phyloP scores from a whole-genome alignment of 1,284 basidiomycete species.

The Rhodotorula sp. region DNA sequence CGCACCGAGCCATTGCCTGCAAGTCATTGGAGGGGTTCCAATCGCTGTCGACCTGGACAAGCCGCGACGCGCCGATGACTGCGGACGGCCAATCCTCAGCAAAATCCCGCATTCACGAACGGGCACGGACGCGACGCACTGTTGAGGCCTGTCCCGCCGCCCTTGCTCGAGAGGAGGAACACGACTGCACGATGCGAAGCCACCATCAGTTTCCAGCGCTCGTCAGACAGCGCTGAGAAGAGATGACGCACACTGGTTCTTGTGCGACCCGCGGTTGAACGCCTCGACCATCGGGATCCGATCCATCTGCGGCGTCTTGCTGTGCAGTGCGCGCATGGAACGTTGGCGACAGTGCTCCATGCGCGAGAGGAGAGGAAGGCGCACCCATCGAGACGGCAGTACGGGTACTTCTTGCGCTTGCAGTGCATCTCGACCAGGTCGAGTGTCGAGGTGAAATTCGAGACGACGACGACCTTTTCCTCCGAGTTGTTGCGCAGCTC shows the following conservation, averaged over 20 bases:
- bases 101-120: slow-evolving; percentile 16
- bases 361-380: slow-evolving; percentile 3
- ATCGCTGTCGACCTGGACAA: slow-evolving; percentile 82
- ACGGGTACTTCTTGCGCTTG: slow-evolving; percentile 72
- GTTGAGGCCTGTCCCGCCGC: slow-evolving; percentile 93
- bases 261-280: slow-evolving; percentile 75
- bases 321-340: slow-evolving; percentile 47
- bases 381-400: slow-evolving; percentile 79
- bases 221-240: slow-evolving; percentile 22
- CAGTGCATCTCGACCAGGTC: slow-evolving; percentile 88
- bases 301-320: slow-evolving; percentile 75
- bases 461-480: slow-evolving; percentile 83
- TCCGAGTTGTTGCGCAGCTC: slow-evolving; percentile 67
- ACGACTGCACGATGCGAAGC: slow-evolving; percentile 61
- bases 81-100: background rate
- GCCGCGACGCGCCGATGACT: slow-evolving; percentile 66
- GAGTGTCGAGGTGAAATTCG: slow-evolving; percentile 66
- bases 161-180: slow-evolving; percentile 92
- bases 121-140: slow-evolving; percentile 58
- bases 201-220: background rate
- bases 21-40: slow-evolving; percentile 95
- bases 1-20: slow-evolving; percentile 94
- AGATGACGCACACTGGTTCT: slow-evolving; percentile 62
- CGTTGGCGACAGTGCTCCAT: background rate
- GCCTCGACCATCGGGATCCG: slow-evolving; percentile 78